A percentile compares a stretch with the other conserved stretches of the same genome.
phyloP scores from a whole-genome alignment of 225 moss, liverwort and hornwort genomes.

The Neckera pumila region DNA sequence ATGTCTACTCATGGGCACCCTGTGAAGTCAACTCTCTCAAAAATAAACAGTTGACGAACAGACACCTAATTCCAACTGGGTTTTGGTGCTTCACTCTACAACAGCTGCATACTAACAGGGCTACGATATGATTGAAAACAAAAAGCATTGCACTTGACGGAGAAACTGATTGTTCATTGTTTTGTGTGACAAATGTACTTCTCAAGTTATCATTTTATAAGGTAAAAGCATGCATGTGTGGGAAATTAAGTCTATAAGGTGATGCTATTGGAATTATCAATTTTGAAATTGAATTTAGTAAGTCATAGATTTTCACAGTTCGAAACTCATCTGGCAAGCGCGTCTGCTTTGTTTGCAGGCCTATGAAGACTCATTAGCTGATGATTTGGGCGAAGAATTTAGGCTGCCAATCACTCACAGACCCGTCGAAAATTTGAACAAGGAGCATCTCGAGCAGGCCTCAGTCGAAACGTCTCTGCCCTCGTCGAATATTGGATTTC shows the following conservation, averaged over 20 bases:
- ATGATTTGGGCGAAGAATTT: conserved; percentile 81
- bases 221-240: neutral
- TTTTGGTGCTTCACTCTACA: neutral
- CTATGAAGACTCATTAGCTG: conserved; percentile 82
- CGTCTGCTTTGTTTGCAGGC: conserved; percentile 38
- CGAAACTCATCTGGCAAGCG: neutral
- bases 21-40: neutral
- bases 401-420: conserved; percentile 70
- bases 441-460: conserved; percentile 75
- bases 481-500: conserved; percentile 87
- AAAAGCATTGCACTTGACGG: neutral
- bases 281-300: neutral
- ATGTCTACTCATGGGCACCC: neutral
- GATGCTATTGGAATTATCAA: neutral
- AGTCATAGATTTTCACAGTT: neutral
- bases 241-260: no score
- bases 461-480: conserved; percentile 76
- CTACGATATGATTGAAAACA: neutral
- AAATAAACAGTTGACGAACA: neutral
- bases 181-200: neutral
- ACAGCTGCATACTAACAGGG: neutral
- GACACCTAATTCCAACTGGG: neutral
- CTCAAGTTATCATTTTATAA: neutral
- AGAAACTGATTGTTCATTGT: neutral
- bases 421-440: conserved; percentile 67